Evolutionary conservation across 2,329 filamentous ascomycete species (phyloP).

Genomic region (Spiromastix sp.): DNA sequence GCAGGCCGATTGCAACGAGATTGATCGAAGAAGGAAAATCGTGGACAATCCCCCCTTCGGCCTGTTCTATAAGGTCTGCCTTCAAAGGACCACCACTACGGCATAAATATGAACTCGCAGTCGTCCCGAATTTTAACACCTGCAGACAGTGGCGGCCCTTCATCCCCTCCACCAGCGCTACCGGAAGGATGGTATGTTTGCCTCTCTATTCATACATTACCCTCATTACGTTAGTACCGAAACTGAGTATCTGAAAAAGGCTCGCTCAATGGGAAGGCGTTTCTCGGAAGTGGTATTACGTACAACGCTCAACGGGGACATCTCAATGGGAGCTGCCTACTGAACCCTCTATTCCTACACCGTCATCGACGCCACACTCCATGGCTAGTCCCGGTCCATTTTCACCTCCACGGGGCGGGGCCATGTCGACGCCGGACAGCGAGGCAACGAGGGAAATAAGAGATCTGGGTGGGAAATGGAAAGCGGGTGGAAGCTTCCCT

Average conservation of each 20-base stretch:
- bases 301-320: conserved; percentile 28
- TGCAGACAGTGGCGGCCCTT: conserved; percentile 28
- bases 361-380: conserved; percentile 17
- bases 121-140: conserved; percentile 16
- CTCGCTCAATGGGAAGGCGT: conserved; percentile 31
- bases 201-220: background rate
- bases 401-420: conserved; percentile 8
- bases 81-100: too few species aligned
- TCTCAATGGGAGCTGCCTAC: conserved; percentile 33
- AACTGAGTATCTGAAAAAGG: conserved; percentile 15
- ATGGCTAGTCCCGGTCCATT: conserved; percentile 13
- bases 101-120: conserved; percentile 11
- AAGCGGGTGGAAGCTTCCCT: conserved; percentile 7
- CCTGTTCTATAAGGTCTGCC: too few species aligned
- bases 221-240: background rate
- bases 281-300: conserved; percentile 29
- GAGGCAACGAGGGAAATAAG: conserved; percentile 12
- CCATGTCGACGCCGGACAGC: conserved; percentile 8
- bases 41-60: too few species aligned
- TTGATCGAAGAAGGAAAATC: too few species aligned
- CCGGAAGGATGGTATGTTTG: conserved; percentile 29
- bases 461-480: conserved; percentile 10
- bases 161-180: conserved; percentile 25
- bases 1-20: too few species aligned
- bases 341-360: conserved; percentile 27